A percentile compares a stretch with the other conserved stretches of the same genome.
phyloP scores from a whole-genome alignment of 495 filamentous ascomycete genomes.

The Thozetella sp. region DNA sequence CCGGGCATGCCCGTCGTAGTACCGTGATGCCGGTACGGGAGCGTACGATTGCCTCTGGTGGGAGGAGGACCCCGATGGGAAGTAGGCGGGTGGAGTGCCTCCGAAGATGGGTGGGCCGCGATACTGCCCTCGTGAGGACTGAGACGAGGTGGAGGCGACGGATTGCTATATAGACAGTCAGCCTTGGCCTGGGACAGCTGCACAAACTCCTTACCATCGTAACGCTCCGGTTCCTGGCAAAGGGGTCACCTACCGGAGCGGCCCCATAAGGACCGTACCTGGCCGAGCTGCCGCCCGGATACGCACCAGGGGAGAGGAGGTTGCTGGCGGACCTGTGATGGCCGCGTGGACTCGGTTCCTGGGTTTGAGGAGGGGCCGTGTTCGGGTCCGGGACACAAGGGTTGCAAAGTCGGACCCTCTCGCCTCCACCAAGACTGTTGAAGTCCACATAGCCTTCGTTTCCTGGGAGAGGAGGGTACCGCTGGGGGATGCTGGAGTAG shows the following conservation, averaged over 20 bases:
- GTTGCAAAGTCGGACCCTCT: slow-evolving; percentile 90
- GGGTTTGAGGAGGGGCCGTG: slow-evolving; percentile 59
- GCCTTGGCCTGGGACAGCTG: not conserved
- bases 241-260: slow-evolving; percentile 16
- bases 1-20: not conserved
- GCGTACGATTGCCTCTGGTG: slow-evolving; percentile 18
- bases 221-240: slow-evolving; percentile 40
- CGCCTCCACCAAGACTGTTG: slow-evolving; percentile 66
- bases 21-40: not conserved
- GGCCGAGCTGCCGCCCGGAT: not conserved
- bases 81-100: slow-evolving; percentile 37
- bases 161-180: slow-evolving; percentile 17
- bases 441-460: slow-evolving; percentile 49
- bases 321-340: slow-evolving; percentile 31
- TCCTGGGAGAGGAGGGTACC: slow-evolving; percentile 28
- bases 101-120: slow-evolving; percentile 26
- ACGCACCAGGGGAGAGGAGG: not conserved
- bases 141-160: slow-evolving; percentile 14
- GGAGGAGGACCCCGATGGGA: slow-evolving; percentile 25
- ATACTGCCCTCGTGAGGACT: slow-evolving; percentile 11
- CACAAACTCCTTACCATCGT: slow-evolving; percentile 37
- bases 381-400: slow-evolving; percentile 94
- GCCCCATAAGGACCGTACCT: not conserved
- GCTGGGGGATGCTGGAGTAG: slow-evolving; percentile 37
- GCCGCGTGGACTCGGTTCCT: slow-evolving; percentile 8